Percentiles rank a stretch among this genome's conserved stretches.
Conservation (phyloP, 257 asterid genomes). For the Penstemon davidsonii region DNA sequence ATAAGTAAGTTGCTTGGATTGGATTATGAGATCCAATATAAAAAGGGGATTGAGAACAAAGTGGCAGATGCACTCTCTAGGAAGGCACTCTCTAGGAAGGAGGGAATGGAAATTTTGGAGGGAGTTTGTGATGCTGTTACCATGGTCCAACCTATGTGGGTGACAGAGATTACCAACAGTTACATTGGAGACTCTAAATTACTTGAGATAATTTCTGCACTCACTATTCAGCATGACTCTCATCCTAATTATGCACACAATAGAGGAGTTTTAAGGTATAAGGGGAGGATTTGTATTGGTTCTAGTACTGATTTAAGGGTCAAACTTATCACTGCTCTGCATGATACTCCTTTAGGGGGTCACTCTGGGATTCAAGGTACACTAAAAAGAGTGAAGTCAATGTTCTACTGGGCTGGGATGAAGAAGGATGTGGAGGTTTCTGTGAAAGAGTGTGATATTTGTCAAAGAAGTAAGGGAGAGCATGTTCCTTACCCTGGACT, state of each 20-base stretch:
- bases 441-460: neutral
- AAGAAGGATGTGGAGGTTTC: neutral
- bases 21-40: no score
- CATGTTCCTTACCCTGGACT: neutral
- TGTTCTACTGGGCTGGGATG: neutral
- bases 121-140: neutral
- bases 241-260: accelerated
- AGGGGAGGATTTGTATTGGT: neutral
- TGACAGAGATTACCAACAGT: neutral
- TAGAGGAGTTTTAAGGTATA: neutral
- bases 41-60: no score
- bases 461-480: neutral
- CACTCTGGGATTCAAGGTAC: neutral
- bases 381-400: neutral
- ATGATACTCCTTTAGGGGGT: neutral
- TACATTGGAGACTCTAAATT: neutral
- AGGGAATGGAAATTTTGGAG: neutral
- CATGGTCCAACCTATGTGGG: neutral
- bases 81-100: no score
- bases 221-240: no score
- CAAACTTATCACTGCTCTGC: neutral
- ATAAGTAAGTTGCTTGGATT: no score
- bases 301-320: neutral
- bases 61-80: no score
- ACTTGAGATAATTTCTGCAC: neutral